Evolutionary conservation across 495 filamentous ascomycete species (phyloP).

Genomic region (Podospora anserina): DNA sequence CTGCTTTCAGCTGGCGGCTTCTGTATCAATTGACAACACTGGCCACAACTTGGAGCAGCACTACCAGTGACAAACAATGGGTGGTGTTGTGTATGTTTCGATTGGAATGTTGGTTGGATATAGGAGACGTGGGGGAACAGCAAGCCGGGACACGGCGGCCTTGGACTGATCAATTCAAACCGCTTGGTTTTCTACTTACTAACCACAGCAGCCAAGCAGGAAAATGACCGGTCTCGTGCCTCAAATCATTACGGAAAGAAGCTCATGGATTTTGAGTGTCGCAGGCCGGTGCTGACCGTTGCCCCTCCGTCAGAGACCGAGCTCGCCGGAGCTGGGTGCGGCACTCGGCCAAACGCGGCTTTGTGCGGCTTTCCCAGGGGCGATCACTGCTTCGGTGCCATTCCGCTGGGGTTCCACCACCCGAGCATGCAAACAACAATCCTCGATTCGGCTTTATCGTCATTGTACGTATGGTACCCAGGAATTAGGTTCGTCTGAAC

Average conservation of each 20-base stretch:
- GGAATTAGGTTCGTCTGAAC: constrained; percentile 17
- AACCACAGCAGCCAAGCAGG: constrained; percentile 11
- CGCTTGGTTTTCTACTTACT: constrained; percentile 5
- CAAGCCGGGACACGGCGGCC: neutral
- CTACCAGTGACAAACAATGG: neutral
- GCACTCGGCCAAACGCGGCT: constrained; percentile 32
- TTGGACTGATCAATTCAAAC: constrained; percentile 4
- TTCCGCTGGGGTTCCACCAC: constrained; percentile 31
- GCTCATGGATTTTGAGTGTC: neutral
- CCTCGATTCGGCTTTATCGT: constrained; percentile 25
- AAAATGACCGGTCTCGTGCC: constrained; percentile 18
- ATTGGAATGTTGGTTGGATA: neutral
- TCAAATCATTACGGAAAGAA: neutral
- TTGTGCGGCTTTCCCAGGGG: constrained; percentile 30
- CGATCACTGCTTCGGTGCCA: constrained; percentile 24
- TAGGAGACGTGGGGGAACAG: neutral
- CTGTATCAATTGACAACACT: neutral
- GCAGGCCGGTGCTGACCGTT: constrained; percentile 21
- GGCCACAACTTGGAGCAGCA: neutral
- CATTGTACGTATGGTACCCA: constrained; percentile 14
- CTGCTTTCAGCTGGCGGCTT: neutral
- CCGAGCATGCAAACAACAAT: constrained; percentile 1
- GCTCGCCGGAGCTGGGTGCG: constrained; percentile 8
- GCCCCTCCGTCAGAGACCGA: constrained; percentile 10
- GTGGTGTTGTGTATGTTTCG: neutral